Base-by-base conservation (phyloP, 129 eudicot genomes). In the Mikania micrantha region DNA sequence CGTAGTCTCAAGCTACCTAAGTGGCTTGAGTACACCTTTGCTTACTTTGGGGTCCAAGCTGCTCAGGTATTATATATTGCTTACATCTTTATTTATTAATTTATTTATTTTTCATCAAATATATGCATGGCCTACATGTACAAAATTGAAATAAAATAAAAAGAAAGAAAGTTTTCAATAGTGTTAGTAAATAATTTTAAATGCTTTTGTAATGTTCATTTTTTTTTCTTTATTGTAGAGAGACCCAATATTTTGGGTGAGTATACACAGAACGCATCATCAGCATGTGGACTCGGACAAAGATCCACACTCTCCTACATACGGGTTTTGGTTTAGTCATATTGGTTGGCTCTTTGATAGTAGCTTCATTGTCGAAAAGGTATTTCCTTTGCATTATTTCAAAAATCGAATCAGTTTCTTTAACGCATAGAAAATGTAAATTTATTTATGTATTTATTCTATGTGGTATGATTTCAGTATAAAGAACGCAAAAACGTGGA, bases 21-120 rank as follows among this genome's bases (percentile, higher is more conserved):
- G 76, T 88, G 94, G 96, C 96, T 87, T 0, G 97, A 91, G 69
- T 91, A 91, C 66, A 73, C 80, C 9, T 91, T 81, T 68, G 96
- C 97, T 21, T 87, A 91, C 59, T 73, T 86, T 29, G 94, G 90
- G 1, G 88, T 78, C 74, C 90, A 71, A 22, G 86, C 96, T 22
- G 81, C 80, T 75, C 96, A 91, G 97, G 97, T 91, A 20, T 47
- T n/a, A n/a, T n/a, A n/a, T n/a, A n/a, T n/a, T 39, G 7, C 16
- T 52, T 62, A 5, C 0, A 3, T 8, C 21, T 22, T 9, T 0
- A 7, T 13, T 40, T 10, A 1, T 32, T 0, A 2, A 32, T 34
- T 32, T n/a, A 3, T 17, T 52, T 12, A 9, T 4, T 29, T 29
- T 29, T 2, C 2, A 29, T 2, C 4, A 9, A 2, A 70, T 70